Evolutionary conservation across 805 yeast species (phyloP), one percentile per base, ranked within the genome.

Genomic region (Ogataea henricii): DNA sequence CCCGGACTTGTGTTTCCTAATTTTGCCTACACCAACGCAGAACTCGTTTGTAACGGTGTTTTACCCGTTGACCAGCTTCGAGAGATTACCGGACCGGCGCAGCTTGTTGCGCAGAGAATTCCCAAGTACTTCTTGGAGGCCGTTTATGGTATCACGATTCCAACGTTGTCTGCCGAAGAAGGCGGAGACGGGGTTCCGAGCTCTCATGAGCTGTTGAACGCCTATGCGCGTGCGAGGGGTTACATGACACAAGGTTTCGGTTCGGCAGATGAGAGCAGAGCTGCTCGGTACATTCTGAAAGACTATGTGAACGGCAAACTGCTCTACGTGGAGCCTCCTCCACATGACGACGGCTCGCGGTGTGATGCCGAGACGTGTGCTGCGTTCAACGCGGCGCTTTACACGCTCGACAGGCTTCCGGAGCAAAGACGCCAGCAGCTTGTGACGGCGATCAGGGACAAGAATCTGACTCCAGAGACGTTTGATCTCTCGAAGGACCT

Each of bases 1-100:
- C 99, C 99, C 2, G 99, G 99, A 78, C 76, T 94, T 52, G 99
- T 94, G 14, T 94, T 94, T 74, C 99, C 99, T 20, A 94, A 92
- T 62, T 94, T 94, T 65, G 98, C 98, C 6, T 88, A 87, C 65
- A 88, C 97, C 20, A 91, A 90, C 62, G 98, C 96, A 58, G 99
- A 94, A 60, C 78, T 94, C 61, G 99, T 94, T 0, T 90, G 97
- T 72, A 89, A 90, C 63, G 99, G 99, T 77, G 96, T 94, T n/a
- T 76, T 94, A 48, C 99, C 99, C 17, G 94, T 94, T 59, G 99
- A 94, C 70, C 99, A 94, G 69, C 76, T 94, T 52, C 80, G 98
- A 63, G 99, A 94, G 63, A 83, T 81, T 65, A 83, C 92, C 8
- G 95, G 96, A 2, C 98, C 99, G 10, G 76, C 85, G 6, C 85